Percentiles rank a stretch among this genome's conserved stretches.
Evolutionary conservation across 2,329 filamentous ascomycete genomes (phyloP).

Genomic region (Myriangium duriaei): DNA sequence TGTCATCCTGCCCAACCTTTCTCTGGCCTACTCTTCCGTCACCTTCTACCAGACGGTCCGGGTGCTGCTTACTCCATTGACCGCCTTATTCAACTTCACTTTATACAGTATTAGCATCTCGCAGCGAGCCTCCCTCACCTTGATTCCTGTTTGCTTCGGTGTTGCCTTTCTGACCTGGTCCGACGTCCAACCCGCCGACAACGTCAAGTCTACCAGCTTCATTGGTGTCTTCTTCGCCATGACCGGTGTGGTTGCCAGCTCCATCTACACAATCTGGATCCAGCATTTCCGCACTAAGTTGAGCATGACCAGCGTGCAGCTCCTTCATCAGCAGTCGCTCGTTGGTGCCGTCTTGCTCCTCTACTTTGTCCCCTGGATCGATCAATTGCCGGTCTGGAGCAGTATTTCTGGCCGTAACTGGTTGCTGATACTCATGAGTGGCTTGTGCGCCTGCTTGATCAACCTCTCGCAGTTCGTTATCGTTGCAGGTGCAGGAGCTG

Average conservation of each 20-base stretch:
- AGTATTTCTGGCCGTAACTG: conserved; percentile 30
- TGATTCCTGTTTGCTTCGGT: conserved; percentile 49
- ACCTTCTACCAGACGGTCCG: conserved; percentile 60
- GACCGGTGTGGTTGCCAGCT: conserved; percentile 50
- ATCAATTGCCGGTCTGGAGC: conserved; percentile 47
- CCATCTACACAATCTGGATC: conserved; percentile 59
- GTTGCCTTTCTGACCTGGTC: conserved; percentile 57
- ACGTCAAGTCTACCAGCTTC: conserved; percentile 42
- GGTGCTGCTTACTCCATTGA: conserved; percentile 53
- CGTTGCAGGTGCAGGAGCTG: conserved; percentile 22
- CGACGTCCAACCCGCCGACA: conserved; percentile 38
- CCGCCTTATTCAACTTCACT: conserved; percentile 52
- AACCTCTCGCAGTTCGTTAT: conserved; percentile 34
- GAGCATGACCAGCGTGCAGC: conserved; percentile 55
- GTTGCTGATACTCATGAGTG: conserved; percentile 46
- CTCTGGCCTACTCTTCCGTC: conserved; percentile 53
- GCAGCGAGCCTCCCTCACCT: conserved; percentile 38
- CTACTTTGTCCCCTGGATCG: conserved; percentile 53
- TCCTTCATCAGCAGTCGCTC: conserved; percentile 56
- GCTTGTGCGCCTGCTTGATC: conserved; percentile 50
- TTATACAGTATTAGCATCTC: conserved; percentile 48
- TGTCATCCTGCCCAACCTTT: conserved; percentile 56
- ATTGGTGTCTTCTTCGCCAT: conserved; percentile 55
- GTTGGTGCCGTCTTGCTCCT: conserved; percentile 50
- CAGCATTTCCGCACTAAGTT: conserved; percentile 52